These are phyloP conservation scores for Pseudonectria foliicola DNA, from an alignment of 2,329 filamentous ascomycete genomes.

Conservation along the genomic window DNA sequence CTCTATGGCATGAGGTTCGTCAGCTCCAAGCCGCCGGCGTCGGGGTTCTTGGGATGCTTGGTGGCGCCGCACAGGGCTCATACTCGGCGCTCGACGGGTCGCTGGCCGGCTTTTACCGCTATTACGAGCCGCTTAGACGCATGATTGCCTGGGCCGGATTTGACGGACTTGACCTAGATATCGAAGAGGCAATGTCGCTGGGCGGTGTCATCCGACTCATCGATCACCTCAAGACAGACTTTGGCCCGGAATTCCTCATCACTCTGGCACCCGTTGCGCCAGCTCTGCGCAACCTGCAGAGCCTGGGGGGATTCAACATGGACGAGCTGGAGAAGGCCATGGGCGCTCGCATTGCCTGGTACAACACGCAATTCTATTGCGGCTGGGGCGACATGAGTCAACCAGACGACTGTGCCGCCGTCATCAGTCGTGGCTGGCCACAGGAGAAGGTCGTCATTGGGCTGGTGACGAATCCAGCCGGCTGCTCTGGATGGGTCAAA, in stretches of 20 bases:
- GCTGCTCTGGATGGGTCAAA: conserved; percentile 47
- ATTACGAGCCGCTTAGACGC: conserved; percentile 60
- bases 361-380: conserved; percentile 85
- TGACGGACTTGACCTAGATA: conserved; percentile 66
- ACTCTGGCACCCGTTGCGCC: conserved; percentile 74
- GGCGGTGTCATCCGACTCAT: conserved; percentile 57
- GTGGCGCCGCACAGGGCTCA: conserved; percentile 70
- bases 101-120: conserved; percentile 58
- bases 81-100: conserved; percentile 51
- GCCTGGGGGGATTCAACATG: conserved; percentile 75
- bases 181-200: conserved; percentile 68
- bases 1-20: conserved; percentile 67
- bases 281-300: conserved; percentile 48
- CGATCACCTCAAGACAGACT: conserved; percentile 58
- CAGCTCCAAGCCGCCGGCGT: conserved; percentile 65
- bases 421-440: conserved; percentile 56
- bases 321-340: conserved; percentile 57
- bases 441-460: conserved; percentile 68
- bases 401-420: conserved; percentile 35
- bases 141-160: conserved; percentile 54
- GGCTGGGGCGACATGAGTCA: conserved; percentile 59
- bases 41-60: conserved; percentile 76
- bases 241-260: conserved; percentile 62
- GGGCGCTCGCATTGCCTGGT: conserved; percentile 64
- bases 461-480: conserved; percentile 65